Base-by-base conservation (phyloP, 2,329 filamentous ascomycete genomes). In the Colletotrichum liaoningense region DNA sequence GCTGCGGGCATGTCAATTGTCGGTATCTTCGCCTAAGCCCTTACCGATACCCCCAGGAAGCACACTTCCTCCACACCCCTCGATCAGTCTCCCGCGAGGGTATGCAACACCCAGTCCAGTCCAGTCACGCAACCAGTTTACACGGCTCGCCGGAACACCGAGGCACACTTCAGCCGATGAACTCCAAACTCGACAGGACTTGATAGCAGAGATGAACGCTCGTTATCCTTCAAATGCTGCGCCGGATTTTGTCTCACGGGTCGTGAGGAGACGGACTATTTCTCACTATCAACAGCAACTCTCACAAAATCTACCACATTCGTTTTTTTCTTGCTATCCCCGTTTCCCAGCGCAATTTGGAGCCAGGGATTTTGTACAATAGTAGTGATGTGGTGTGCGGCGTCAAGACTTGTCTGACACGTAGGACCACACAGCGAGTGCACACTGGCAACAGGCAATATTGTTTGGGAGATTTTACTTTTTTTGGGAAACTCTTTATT, bases 1-100 rank as follows among this genome's bases (percentile, higher is more conserved):
- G 85, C 85, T 74, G 78, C 80, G 58, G 84, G 82, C 74, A 87
- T 87, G 85, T 85, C 85, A 22, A 79, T 86, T 67, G 84, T 87
- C 55, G 85, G 85, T 74, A 84, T 84, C 24, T 87, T 86, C 73
- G 85, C 85, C 38, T 87, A 84, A 78, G 54, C 33, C 59, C 14
- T 42, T 38, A 38, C 55, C 70, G 8, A 63, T 54, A 62, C 26
- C n/a, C 7, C 12, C 28, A 9, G 58, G 66, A 56, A 58, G 58
- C 14, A 12, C 2, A 49, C 11, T 9, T 38, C 26, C 30, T 30
- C n/a, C 12, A 22, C 62, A 28, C 46, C 14, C 14, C 26, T 62
- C 55, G 63, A 42, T 54, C 6, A 19, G 35, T n/a, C 42, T 35
- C 62, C 16, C 63, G 69, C 69, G 56, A 72, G 57, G 9, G 52